Evolutionary conservation across 1,284 basidiomycete genomes (phyloP).

Genomic region (Trichosporon ovoides): DNA sequence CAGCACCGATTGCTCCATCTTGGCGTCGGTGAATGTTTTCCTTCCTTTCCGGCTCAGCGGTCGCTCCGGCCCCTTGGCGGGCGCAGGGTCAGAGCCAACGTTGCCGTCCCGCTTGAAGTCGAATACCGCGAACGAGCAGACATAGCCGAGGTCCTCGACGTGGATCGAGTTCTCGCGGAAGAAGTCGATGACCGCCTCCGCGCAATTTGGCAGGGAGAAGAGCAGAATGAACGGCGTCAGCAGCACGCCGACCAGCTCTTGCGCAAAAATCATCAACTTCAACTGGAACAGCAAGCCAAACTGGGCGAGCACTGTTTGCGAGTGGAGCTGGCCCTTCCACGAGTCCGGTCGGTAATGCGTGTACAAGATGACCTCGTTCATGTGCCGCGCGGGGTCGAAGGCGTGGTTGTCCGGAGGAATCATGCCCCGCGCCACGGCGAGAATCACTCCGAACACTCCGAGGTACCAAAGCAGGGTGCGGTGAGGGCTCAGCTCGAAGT

Average conservation of each 20-base stretch:
- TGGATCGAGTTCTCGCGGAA: conserved; percentile 96
- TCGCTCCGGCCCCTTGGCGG: background rate
- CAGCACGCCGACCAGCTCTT: conserved; percentile 84
- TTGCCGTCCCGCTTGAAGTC: conserved; percentile 90
- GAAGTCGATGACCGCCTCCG: conserved; percentile 86
- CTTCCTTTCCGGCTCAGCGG: background rate
- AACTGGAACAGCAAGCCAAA: conserved; percentile 85
- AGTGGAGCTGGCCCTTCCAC: conserved; percentile 86
- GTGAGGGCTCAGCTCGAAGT: conserved; percentile 90
- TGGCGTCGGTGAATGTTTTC: conserved; percentile 62
- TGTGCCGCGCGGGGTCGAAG: conserved; percentile 85
- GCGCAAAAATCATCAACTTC: conserved; percentile 78
- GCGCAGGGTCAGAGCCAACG: conserved; percentile 53
- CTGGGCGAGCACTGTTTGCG: conserved; percentile 77
- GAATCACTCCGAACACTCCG: conserved; percentile 75
- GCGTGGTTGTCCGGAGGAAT: conserved; percentile 88
- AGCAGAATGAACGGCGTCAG: conserved; percentile 91
- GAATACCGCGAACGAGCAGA: conserved; percentile 97
- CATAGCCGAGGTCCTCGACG: conserved; percentile 90
- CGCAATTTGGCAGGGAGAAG: conserved; percentile 82
- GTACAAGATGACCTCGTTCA: conserved; percentile 83
- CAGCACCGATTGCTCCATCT: conserved; percentile 97
- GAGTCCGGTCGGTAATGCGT: conserved; percentile 93
- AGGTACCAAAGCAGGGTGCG: conserved; percentile 91
- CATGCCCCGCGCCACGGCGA: conserved; percentile 89